These are phyloP conservation scores for Trametes punicea DNA, from an alignment of 768 basidiomycete genomes.

Conservation along the genomic window DNA sequence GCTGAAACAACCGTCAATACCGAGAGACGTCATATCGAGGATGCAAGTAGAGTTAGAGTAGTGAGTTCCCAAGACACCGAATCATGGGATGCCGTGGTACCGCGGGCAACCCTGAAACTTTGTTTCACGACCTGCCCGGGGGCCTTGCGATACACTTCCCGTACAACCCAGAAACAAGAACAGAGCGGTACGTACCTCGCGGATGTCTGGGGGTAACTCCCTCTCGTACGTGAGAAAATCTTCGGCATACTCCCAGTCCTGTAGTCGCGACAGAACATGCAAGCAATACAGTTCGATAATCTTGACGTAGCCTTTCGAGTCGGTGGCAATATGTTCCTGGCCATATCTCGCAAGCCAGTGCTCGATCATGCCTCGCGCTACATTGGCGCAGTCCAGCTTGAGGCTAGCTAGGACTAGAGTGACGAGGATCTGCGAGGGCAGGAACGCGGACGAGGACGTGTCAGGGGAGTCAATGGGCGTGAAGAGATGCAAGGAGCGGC, in stretches of 20 bases:
- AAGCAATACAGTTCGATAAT: slow-evolving; percentile 75
- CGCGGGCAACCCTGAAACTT: too few relatives aligned
- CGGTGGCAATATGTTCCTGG: slow-evolving; percentile 29
- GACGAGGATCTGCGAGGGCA: slow-evolving; percentile 67
- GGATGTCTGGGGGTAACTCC: slow-evolving; percentile 49
- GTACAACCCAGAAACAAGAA: slow-evolving; percentile 4
- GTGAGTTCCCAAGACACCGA: too few relatives aligned
- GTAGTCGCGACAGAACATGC: slow-evolving; percentile 65
- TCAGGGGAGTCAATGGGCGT: slow-evolving; percentile 44
- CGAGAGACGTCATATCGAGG: too few relatives aligned
- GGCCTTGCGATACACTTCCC: too few relatives aligned
- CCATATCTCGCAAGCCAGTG: slow-evolving; percentile 71
- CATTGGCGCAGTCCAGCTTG: slow-evolving; percentile 57
- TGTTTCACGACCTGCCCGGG: slow-evolving; percentile 15
- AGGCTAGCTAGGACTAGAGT: slow-evolving; percentile 70
- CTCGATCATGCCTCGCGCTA: slow-evolving; percentile 66
- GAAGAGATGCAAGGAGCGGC: slow-evolving; percentile 66
- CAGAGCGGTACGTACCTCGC: slow-evolving; percentile 44
- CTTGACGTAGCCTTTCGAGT: slow-evolving; percentile 57
- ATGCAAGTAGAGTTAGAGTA: too few relatives aligned
- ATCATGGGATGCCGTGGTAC: too few relatives aligned
- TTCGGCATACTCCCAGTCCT: slow-evolving; percentile 76
- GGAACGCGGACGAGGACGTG: slow-evolving; percentile 47
- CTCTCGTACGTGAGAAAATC: slow-evolving; percentile 75
- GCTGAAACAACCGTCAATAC: slow-evolving; percentile 8